Conservation (phyloP, 164 flowering plant genomes). For the Annona cherimola region DNA sequence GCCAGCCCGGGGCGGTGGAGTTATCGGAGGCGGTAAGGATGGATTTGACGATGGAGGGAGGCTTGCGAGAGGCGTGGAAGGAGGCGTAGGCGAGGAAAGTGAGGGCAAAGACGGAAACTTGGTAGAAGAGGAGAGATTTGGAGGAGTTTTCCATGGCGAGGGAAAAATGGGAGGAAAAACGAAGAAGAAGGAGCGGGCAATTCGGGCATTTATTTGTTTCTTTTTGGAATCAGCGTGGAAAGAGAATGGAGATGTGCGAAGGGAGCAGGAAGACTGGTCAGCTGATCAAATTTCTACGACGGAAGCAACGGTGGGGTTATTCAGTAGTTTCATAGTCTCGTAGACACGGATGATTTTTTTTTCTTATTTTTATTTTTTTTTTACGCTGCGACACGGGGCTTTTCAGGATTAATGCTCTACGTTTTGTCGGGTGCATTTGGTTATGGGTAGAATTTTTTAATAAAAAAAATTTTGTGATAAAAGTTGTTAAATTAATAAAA, state of each 20-base stretch:
- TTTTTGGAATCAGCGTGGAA: background rate
- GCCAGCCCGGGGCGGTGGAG: constrained; percentile 50
- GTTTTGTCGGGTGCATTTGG: too few species aligned
- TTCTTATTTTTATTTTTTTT: too few species aligned
- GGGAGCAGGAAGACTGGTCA: too few species aligned
- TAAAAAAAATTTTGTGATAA: too few species aligned
- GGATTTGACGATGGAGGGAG: constrained; percentile 86
- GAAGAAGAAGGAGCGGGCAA: background rate
- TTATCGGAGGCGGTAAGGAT: constrained; percentile 39
- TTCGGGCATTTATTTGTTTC: background rate
- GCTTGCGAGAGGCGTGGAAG: constrained; percentile 93
- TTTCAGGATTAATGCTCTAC: too few species aligned
- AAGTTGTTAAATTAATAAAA: too few species aligned
- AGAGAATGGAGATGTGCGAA: background rate
- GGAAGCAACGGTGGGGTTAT: background rate
- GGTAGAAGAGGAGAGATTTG: constrained; percentile 50
- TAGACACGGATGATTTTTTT: background rate
- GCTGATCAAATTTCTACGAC: background rate
- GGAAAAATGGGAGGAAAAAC: background rate
- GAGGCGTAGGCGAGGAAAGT: constrained; percentile 89
- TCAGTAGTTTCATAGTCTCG: background rate
- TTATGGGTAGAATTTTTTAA: too few species aligned
- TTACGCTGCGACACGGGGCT: too few species aligned
- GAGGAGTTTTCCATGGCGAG: constrained; percentile 32
- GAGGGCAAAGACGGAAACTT: constrained; percentile 48